Evolutionary conservation across 2,329 filamentous ascomycete species (phyloP).

Genomic region (Penicillium fuscoglaucum): DNA sequence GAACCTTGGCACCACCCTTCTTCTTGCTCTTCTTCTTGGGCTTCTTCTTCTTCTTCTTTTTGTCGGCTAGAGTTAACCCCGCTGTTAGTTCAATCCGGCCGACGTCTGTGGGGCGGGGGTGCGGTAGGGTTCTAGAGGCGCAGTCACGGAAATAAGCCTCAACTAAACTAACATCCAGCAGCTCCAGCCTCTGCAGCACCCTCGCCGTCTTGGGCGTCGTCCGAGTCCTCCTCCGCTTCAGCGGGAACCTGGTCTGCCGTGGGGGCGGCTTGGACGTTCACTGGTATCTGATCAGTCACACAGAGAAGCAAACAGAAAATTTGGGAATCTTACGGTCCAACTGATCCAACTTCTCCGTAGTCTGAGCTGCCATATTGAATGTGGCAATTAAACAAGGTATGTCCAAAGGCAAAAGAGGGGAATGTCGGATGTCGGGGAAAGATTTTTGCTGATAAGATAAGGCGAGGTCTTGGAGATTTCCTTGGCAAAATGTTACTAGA

Average conservation of each 20-base stretch:
- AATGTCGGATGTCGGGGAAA: conserved; percentile 25
- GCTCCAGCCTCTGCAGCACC: conserved; percentile 41
- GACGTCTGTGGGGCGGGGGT: not conserved
- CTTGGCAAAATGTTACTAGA: not conserved
- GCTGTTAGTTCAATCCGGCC: conserved; percentile 7
- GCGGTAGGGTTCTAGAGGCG: not conserved
- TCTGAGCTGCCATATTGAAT: conserved; percentile 45
- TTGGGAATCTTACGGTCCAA: conserved; percentile 38
- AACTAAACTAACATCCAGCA: conserved; percentile 35
- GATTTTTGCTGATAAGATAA: conserved; percentile 32
- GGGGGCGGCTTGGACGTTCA: conserved; percentile 40
- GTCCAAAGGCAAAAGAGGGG: conserved; percentile 21
- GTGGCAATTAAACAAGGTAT: conserved; percentile 20
- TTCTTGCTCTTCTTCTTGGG: conserved; percentile 75
- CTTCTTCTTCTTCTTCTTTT: conserved; percentile 90
- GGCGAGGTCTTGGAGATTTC: not conserved
- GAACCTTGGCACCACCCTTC: conserved; percentile 59
- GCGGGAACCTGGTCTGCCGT: conserved; percentile 39
- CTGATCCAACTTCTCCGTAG: conserved; percentile 43
- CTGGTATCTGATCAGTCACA: conserved; percentile 32
- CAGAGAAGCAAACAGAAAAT: not conserved
- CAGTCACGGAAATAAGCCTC: not conserved
- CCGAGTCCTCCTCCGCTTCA: conserved; percentile 56
- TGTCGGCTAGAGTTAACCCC: conserved; percentile 42
- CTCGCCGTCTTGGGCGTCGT: conserved; percentile 54